Evolutionary conservation across 73 alveolate genomes (phyloP).

Genomic region (Tetrahymena elliotti): DNA sequence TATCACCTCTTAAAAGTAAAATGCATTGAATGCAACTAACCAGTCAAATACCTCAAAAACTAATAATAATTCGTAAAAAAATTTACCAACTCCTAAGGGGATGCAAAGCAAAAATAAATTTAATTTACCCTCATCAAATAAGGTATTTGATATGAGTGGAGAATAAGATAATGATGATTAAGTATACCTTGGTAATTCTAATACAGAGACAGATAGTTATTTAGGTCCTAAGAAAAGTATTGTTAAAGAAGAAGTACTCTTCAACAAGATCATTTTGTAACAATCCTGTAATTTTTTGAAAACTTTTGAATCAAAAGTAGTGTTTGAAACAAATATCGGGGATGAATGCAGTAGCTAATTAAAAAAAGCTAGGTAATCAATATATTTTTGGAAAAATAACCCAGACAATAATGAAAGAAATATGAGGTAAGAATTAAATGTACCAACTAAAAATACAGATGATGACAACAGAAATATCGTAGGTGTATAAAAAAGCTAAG

Average conservation of each 20-base stretch:
- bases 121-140: neutral
- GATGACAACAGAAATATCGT: slow-evolving; percentile 30
- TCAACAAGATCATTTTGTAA: slow-evolving; percentile 6
- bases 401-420: slow-evolving; percentile 44
- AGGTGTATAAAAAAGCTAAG: slow-evolving; percentile 32
- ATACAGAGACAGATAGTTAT: neutral
- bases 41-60: neutral
- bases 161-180: neutral
- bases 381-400: slow-evolving; percentile 43
- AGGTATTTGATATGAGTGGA: neutral
- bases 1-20: neutral
- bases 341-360: neutral
- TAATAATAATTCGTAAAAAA: neutral
- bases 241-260: slow-evolving; percentile 38
- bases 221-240: neutral
- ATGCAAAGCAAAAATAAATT: neutral
- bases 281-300: slow-evolving; percentile 2
- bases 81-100: neutral
- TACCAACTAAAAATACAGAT: slow-evolving; percentile 9
- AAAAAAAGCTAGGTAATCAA: slow-evolving; percentile 22
- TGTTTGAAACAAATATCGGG: neutral
- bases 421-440: slow-evolving; percentile 25
- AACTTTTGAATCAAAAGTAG: neutral
- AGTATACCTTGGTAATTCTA: neutral
- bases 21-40: neutral